Conservation (phyloP, 768 basidiomycete genomes). For the Punctularia strigosozonata region DNA sequence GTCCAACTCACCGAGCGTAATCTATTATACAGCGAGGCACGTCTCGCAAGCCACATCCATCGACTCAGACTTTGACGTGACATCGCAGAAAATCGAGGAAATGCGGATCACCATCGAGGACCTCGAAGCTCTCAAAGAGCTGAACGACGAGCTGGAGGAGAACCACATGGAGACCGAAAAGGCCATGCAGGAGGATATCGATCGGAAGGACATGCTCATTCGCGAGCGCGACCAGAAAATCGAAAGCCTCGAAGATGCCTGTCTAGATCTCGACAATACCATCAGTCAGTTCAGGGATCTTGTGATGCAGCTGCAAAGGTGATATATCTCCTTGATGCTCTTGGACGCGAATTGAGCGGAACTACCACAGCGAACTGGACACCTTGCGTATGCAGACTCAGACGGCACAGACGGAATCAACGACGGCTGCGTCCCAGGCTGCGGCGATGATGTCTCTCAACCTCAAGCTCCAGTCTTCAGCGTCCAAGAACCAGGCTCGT, state of each 20-base stretch:
- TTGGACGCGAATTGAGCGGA: not conserved
- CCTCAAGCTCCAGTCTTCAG: slow-evolving; percentile 86
- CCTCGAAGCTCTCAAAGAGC: slow-evolving; percentile 88
- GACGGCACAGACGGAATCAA: slow-evolving; percentile 73
- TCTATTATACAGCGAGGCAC: slow-evolving; percentile 79
- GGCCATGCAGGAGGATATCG: slow-evolving; percentile 78
- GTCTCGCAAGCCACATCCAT: slow-evolving; percentile 5
- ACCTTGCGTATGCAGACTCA: slow-evolving; percentile 74
- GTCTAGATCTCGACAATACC: slow-evolving; percentile 79
- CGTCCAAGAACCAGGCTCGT: slow-evolving; percentile 81
- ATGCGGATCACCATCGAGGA: slow-evolving; percentile 96
- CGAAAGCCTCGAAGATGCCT: slow-evolving; percentile 61
- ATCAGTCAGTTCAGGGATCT: slow-evolving; percentile 90
- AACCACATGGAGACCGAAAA: slow-evolving; percentile 93
- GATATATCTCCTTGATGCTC: slow-evolving; percentile 10
- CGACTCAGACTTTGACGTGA: not conserved
- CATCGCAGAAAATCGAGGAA: slow-evolving; percentile 83
- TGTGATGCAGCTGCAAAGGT: slow-evolving; percentile 77
- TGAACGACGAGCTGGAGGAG: slow-evolving; percentile 95
- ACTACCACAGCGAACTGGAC: slow-evolving; percentile 66
- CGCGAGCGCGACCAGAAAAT: slow-evolving; percentile 57
- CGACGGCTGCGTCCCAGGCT: slow-evolving; percentile 74
- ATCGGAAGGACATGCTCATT: slow-evolving; percentile 57
- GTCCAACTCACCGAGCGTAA: slow-evolving; percentile 93
- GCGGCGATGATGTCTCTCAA: slow-evolving; percentile 93